phyloP scores from a whole-genome alignment of 1,284 basidiomycete genomes.

The Microbotryum violaceum region DNA sequence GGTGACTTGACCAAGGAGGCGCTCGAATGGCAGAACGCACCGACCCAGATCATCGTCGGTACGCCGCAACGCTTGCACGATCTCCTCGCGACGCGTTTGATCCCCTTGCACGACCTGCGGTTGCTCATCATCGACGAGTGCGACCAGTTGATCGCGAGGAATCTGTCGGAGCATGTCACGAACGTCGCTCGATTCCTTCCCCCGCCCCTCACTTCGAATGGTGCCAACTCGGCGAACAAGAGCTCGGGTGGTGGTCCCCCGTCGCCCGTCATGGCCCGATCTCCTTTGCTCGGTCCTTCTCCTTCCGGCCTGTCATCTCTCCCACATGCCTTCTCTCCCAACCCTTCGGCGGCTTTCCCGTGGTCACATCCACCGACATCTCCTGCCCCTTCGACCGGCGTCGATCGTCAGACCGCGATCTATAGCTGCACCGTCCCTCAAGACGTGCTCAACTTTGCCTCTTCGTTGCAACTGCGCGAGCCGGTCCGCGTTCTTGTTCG shows the following conservation, averaged over 20 bases:
- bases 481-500: conserved; percentile 92
- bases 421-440: conserved; percentile 78
- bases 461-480: conserved; percentile 80
- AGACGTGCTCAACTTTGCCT: conserved; percentile 82
- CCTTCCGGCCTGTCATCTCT: conserved; percentile 43
- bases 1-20: conserved; percentile 46
- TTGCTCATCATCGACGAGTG: conserved; percentile 94
- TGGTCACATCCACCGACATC: background rate
- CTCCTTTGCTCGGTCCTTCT: conserved; percentile 16
- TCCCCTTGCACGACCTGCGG: conserved; percentile 72
- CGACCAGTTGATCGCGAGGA: conserved; percentile 93
- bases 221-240: too few species aligned
- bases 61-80: conserved; percentile 94
- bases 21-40: conserved; percentile 61
- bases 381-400: conserved; percentile 36
- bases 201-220: conserved; percentile 26
- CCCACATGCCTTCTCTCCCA: conserved; percentile 31
- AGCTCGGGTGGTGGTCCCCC: background rate
- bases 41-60: conserved; percentile 90
- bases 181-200: conserved; percentile 85
- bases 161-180: conserved; percentile 89
- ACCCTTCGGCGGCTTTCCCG: conserved; percentile 12
- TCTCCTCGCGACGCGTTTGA: conserved; percentile 70
- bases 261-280: conserved; percentile 12
- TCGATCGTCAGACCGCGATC: conserved; percentile 88